Percentiles rank a stretch among this genome's conserved stretches.
Evolutionary conservation across 441 rosid genomes (phyloP).

Genomic region (Croton setiger): DNA sequence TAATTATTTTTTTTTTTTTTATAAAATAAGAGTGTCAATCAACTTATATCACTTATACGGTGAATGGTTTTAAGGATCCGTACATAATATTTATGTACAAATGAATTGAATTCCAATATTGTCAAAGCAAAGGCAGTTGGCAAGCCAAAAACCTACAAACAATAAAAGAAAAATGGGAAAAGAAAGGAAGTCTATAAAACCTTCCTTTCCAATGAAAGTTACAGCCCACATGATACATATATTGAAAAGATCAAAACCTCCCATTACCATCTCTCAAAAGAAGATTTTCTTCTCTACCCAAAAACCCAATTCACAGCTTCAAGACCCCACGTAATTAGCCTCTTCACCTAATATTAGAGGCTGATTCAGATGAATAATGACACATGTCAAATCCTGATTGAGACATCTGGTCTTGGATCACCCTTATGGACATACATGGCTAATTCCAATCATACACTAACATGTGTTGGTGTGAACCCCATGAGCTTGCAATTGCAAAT

Average conservation of each 20-base stretch:
- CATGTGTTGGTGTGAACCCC: constrained; percentile 42
- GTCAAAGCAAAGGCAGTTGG: constrained; percentile 21
- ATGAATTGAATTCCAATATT: neutral
- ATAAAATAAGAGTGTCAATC: too few relatives aligned
- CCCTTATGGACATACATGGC: constrained; percentile 29
- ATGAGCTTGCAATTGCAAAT: constrained; percentile 25
- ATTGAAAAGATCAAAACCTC: constrained; percentile 38
- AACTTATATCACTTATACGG: too few relatives aligned
- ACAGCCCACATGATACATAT: constrained; percentile 72
- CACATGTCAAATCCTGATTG: constrained; percentile 32
- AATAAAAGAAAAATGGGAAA: constrained; percentile 1
- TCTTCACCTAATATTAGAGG: constrained; percentile 21
- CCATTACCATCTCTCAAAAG: constrained; percentile 25
- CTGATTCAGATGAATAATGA: constrained; percentile 9
- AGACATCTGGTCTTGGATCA: constrained; percentile 22
- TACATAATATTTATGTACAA: too few relatives aligned
- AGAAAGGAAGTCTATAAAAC: constrained; percentile 27
- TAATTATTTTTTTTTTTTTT: too few relatives aligned
- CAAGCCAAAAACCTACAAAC: constrained; percentile 19
- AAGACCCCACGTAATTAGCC: constrained; percentile 21
- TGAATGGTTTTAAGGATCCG: too few relatives aligned
- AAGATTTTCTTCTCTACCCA: constrained; percentile 30
- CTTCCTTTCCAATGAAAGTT: constrained; percentile 66
- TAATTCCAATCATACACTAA: constrained; percentile 47
- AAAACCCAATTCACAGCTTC: constrained; percentile 22